phyloP scores from a whole-genome alignment of 176 grass and related monocot species.

The Avena atlantica region DNA sequence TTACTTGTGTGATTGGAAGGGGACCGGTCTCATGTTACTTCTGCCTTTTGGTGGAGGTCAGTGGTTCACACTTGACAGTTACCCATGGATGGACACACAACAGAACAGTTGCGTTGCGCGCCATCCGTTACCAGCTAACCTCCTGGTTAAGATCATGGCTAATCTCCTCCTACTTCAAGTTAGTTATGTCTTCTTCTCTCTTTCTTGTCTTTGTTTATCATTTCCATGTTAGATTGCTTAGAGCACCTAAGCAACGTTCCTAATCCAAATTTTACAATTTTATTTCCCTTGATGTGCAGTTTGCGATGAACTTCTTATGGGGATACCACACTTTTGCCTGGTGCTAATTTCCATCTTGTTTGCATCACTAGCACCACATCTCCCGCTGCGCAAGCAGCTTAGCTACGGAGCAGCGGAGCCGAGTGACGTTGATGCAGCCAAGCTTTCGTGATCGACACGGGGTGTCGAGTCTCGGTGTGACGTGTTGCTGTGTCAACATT shows the following conservation, averaged over 20 bases:
- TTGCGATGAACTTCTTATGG: conserved; percentile 74
- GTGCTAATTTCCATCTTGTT: conserved; percentile 72
- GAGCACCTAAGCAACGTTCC: background rate
- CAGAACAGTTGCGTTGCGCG: background rate
- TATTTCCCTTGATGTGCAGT: conserved; percentile 52
- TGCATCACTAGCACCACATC: conserved; percentile 49
- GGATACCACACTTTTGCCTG: conserved; percentile 68
- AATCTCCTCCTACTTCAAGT: no score
- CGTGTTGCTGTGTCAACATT: background rate
- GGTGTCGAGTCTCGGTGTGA: no score
- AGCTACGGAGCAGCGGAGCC: conserved; percentile 25
- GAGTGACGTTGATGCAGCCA: background rate
- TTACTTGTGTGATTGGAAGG: background rate
- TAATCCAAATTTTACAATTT: background rate
- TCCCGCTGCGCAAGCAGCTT: conserved; percentile 51
- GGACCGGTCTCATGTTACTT: background rate
- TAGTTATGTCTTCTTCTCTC: background rate
- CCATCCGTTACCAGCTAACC: background rate
- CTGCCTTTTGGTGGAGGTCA: background rate
- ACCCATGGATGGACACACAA: background rate
- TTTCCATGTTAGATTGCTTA: background rate
- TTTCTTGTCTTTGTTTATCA: background rate
- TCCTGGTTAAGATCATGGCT: no score
- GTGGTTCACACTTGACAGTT: background rate
- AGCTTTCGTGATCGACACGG: conserved; percentile 50